Conservation (phyloP, 345 rosid genomes). For the Kernera saxatilis region DNA sequence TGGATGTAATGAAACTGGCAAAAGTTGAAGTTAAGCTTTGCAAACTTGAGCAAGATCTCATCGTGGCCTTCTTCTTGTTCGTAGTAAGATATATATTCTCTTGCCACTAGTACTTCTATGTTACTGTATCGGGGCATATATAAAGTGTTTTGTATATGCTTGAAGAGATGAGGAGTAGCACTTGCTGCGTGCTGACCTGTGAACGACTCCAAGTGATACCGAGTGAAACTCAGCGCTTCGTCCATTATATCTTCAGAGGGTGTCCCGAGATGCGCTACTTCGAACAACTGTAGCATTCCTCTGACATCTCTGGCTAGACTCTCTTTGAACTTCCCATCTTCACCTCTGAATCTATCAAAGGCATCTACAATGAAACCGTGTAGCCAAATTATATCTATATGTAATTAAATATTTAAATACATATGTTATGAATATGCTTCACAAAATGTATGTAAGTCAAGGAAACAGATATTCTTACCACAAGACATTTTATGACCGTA, state of each 20-base stretch:
- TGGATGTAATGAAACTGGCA: conserved; percentile 13
- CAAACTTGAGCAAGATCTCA: not conserved
- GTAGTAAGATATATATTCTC: conserved; percentile 20
- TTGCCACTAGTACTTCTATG: not conserved
- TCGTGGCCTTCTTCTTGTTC: conserved; percentile 8
- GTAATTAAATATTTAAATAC: not conserved
- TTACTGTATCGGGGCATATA: not conserved
- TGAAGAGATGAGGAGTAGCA: not conserved
- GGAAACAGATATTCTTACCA: not conserved
- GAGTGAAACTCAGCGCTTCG: not conserved
- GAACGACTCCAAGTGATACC: not conserved
- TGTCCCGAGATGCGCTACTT: conserved; percentile 7
- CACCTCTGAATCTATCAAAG: conserved; percentile 7
- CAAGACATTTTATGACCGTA: conserved; percentile 9
- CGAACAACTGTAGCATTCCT: conserved; percentile 6
- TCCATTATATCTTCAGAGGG: conserved; percentile 13
- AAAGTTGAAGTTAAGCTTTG: conserved; percentile 12
- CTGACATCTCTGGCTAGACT: not conserved
- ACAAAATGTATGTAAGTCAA: not conserved
- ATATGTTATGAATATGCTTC: not conserved
- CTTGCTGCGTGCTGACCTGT: not conserved
- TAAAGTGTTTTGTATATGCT: not conserved
- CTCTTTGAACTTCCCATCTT: conserved; percentile 15
- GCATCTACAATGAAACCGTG: not conserved
- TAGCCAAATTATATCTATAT: not conserved